These are phyloP conservation scores for Pseudocercospora fijiensis DNA, from an alignment of 2,329 filamentous ascomycete genomes.

Conservation along the genomic window DNA sequence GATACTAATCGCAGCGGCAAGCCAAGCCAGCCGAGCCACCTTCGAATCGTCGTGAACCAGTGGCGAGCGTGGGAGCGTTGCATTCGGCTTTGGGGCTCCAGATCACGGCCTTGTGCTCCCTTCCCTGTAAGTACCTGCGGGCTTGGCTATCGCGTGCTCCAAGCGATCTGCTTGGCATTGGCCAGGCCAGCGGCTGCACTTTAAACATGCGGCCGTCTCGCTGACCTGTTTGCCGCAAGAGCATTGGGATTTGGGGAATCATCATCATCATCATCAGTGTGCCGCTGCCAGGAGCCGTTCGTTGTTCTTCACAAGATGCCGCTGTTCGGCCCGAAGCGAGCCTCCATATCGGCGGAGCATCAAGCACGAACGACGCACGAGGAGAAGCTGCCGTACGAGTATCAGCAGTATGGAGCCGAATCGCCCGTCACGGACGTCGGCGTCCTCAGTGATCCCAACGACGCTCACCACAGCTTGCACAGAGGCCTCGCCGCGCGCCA, in stretches of 20 bases:
- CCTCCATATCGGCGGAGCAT: conserved; percentile 13
- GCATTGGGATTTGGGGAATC: background rate
- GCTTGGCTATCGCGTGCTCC: conserved; percentile 9
- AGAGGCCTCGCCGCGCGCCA: conserved; percentile 56
- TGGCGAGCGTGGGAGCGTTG: conserved; percentile 10
- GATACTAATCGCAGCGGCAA: background rate
- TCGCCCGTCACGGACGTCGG: conserved; percentile 18
- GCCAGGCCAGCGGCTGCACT: background rate
- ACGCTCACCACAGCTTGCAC: conserved; percentile 43
- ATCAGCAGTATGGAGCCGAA: conserved; percentile 22
- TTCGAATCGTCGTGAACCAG: background rate
- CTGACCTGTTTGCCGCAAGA: background rate
- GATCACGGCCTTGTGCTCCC: conserved; percentile 14
- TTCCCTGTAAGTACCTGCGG: conserved; percentile 5
- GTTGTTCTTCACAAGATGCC: conserved; percentile 15
- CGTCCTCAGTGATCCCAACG: conserved; percentile 28
- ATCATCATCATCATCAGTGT: background rate
- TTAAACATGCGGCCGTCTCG: conserved; percentile 2
- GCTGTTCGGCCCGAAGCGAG: conserved; percentile 12
- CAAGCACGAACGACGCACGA: conserved; percentile 7
- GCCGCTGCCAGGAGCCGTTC: background rate
- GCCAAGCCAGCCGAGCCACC: conserved; percentile 3
- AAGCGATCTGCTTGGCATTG: conserved; percentile 11
- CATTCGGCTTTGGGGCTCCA: conserved; percentile 12
- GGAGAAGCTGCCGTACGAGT: conserved; percentile 24